Evolutionary conservation across 257 asterid genomes (phyloP), one percentile per base, ranked within the genome.

Genomic region (Petunia axillaris): DNA sequence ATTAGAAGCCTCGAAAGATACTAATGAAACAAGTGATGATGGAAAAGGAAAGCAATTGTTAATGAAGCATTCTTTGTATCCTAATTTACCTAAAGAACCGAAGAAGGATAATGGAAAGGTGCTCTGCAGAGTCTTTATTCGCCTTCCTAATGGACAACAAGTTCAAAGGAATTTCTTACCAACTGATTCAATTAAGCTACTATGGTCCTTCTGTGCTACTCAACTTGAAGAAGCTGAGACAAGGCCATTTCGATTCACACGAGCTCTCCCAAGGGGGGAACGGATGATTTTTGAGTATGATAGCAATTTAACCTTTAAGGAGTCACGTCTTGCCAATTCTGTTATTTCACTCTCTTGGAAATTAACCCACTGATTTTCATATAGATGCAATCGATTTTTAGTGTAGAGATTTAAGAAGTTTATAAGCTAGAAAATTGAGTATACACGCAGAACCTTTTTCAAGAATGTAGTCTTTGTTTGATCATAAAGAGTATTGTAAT

Each of bases 191-290:
- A 63, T 77, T 16, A 59, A 77, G 58, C 58, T 77, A 57, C 3
- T 77, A 46, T 77, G 80, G 80, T 77, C 71, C 10, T 77, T 41
- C 39, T 77, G 44, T 57, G 46, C 53, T 9, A 25, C n/a, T 46
- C 71, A 77, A 8, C 3, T 41, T 4, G 77, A 71, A 1, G 77
- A 25, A 25, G 59, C 11, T 10, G 25, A 62, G 35, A 58, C 71
- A 41, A 77, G 6, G 16, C 44, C 80, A 1, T 77, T 77, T 36
- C 71, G 35, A 63, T 77, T 77, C 7, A 59, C 10, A 63, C 71
- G 2, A 63, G 35, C 55, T 58, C 6, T 76, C 14, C 57, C 68
- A 25, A 25, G 25, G 43, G 58, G 58, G 15, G 6, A 2, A 13
- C 11, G 16, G 0, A 77, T 15, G 80, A 41, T 58, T 58, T 40